Base-by-base conservation (phyloP, 306 rosid species). In the Cicer arietinum region DNA sequence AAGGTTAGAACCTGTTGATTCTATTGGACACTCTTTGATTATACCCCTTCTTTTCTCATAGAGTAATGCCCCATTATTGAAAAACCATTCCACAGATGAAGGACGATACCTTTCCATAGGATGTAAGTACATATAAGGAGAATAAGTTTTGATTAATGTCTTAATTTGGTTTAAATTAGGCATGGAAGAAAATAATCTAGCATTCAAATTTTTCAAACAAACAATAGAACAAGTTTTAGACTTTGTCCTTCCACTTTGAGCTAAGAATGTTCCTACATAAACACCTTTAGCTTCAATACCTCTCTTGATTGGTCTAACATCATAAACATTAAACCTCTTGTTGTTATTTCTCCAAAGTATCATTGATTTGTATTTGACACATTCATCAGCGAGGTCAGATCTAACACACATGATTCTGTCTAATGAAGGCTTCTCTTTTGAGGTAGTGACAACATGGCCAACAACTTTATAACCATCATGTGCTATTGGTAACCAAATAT, bases 401-500 rank as follows among this genome's bases (percentile, higher is more conserved):
- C 87, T 82, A 43, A 90, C 90, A 64, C 98, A 92, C 61, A 86
- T 75, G 73, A 87, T 77, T 78, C 64, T 86, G 35, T 89, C 90
- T 2, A 80, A 79, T 6, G 92, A 62, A 11, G 95, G 98, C 77
- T 89, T 92, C 10, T 82, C 82, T 40, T 82, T 76, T 4, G 91
- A 70, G 59, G 57, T 69, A 17, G 96, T 90, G 82, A 92, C 82
- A 12, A 90, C 80, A 30, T 83, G 70, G 40, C 98, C 96, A 0
- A 88, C 40, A 30, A 93, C 77, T 73, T 85, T 83, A 47, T 92
- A 92, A 6, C 92, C 94, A 39, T 79, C 78, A 1, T 89, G 89
- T 11, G 98, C 85, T 7, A 78, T 83, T 30, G 98, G 98, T 67
- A 86, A 43, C 98, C 96, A 92, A 46, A 92, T 41, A 47, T 86